Conservation (phyloP, 2,329 filamentous ascomycete genomes). For the Penicillium palitans region DNA sequence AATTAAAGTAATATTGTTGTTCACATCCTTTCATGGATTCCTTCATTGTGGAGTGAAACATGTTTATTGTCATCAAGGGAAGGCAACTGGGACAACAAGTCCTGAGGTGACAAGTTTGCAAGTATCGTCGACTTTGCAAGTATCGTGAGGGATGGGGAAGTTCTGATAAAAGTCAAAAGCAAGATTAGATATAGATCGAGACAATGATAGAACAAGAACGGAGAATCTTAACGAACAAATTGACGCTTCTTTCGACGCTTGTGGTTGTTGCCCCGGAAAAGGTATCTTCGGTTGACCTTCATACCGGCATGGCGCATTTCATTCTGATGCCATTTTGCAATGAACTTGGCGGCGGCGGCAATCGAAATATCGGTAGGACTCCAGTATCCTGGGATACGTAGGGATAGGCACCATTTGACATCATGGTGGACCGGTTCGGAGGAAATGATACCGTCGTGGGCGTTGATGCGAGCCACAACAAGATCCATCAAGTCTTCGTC, state of each 20-base stretch:
- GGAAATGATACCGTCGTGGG: constrained; percentile 3
- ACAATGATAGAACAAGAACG: not conserved
- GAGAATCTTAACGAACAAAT: not conserved
- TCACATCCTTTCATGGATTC: not conserved
- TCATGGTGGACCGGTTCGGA: constrained; percentile 7
- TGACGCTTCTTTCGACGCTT: not conserved
- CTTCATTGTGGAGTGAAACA: not conserved
- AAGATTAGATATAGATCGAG: not conserved
- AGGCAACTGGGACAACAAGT: not conserved
- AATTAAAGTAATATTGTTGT: not conserved
- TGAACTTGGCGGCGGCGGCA: not conserved
- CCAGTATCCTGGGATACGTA: not conserved
- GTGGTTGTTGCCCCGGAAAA: not conserved
- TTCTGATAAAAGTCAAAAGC: not conserved
- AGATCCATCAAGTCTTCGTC: constrained; percentile 3
- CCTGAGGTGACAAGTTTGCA: not conserved
- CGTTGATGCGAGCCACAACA: not conserved
- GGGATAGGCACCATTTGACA: not conserved
- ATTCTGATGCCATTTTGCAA: not conserved
- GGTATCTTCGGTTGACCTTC: not conserved
- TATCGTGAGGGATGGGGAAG: no score
- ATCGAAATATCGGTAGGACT: not conserved
- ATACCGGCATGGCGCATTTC: constrained; percentile 1
- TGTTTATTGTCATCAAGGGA: not conserved
- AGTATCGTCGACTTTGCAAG: not conserved